Evolutionary conservation across 139 green algal genomes (phyloP).

Genomic region (Diplosphaera chodatii): DNA sequence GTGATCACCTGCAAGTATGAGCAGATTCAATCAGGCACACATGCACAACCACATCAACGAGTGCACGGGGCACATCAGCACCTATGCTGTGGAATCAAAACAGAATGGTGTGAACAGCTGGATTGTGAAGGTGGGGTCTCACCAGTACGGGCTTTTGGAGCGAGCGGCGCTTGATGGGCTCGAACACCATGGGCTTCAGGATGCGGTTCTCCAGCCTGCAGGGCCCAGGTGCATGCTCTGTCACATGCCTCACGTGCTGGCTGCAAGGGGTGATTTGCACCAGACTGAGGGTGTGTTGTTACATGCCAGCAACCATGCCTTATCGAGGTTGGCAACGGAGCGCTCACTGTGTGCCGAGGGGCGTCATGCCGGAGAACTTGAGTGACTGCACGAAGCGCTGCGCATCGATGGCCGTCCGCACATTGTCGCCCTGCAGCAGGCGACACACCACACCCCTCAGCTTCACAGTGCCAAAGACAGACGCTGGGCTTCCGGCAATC

Average conservation of each 20-base stretch:
- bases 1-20: background rate
- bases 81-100: too few species aligned
- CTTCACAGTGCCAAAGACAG: too few species aligned
- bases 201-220: background rate
- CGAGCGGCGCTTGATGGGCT: background rate
- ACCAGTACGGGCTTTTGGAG: constrained; percentile 16
- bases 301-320: background rate
- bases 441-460: too few species aligned
- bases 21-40: too few species aligned
- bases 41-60: too few species aligned
- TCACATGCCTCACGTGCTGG: too few species aligned
- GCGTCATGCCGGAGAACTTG: constrained; percentile 19
- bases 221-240: too few species aligned
- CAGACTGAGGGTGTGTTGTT: background rate
- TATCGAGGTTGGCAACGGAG: background rate
- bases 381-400: background rate
- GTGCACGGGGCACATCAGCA: too few species aligned
- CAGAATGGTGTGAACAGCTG: too few species aligned
- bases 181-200: background rate
- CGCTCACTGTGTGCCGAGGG: constrained; percentile 9
- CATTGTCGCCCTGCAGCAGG: constrained; percentile 10
- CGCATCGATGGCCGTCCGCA: constrained; percentile 1
- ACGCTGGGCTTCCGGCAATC: too few species aligned
- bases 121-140: background rate
- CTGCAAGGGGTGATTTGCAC: too few species aligned